A percentile compares a stretch with the other conserved stretches of the same genome.
Conservation (phyloP, 1,284 basidiomycete genomes). For the Puccinia coronata region DNA sequence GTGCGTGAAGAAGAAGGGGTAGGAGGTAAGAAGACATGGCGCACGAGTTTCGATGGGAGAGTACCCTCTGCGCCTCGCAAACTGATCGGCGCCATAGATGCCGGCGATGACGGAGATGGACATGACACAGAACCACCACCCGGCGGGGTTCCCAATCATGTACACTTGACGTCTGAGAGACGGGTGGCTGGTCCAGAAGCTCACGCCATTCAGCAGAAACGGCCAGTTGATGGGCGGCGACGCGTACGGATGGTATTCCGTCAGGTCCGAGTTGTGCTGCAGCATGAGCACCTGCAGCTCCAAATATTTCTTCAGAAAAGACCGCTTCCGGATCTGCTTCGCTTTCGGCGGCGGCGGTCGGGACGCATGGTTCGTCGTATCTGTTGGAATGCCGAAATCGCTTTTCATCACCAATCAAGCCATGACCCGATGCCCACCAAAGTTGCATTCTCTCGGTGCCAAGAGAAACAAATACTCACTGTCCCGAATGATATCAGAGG, state of each 20-base stretch:
- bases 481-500: constrained; percentile 75
- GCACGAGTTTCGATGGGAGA: constrained; percentile 67
- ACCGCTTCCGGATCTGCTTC: constrained; percentile 76
- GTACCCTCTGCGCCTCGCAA: constrained; percentile 80
- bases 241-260: constrained; percentile 92
- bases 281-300: constrained; percentile 95
- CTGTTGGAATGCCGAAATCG: constrained; percentile 3
- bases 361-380: constrained; percentile 23
- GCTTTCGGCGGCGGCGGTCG: constrained; percentile 57
- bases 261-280: constrained; percentile 94
- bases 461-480: constrained; percentile 22
- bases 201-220: constrained; percentile 90
- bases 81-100: constrained; percentile 80
- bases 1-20: no score
- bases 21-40: no score
- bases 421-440: not conserved
- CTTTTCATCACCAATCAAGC: constrained; percentile 9
- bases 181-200: constrained; percentile 90
- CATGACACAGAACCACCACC: constrained; percentile 91
- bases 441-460: not conserved
- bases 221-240: constrained; percentile 96
- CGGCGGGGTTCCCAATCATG: constrained; percentile 87
- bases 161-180: constrained; percentile 88
- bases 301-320: constrained; percentile 90
- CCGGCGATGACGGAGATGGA: constrained; percentile 84